A percentile compares a stretch with the other conserved stretches of the same genome.
phyloP scores from a whole-genome alignment of 352 stramenopile genomes.

The Aphanomyces cochlioides region DNA sequence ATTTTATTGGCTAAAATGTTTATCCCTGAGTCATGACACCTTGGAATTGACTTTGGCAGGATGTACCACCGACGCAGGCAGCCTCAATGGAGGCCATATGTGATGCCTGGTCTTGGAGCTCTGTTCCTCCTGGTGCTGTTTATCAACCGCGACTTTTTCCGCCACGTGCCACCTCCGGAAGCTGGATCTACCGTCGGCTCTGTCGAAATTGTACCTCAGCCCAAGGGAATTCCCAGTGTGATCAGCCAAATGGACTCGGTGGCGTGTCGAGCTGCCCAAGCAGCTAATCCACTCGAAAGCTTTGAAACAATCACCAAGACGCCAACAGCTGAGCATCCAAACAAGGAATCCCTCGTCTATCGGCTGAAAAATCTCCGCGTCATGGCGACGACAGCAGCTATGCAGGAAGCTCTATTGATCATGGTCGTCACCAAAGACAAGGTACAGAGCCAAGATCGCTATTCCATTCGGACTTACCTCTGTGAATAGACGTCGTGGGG shows the following conservation, averaged over 20 bases:
- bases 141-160: constrained; percentile 1
- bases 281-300: neutral
- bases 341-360: constrained; percentile 3
- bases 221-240: neutral
- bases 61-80: neutral
- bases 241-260: neutral
- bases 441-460: neutral
- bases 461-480: neutral
- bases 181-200: constrained; percentile 3
- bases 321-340: neutral
- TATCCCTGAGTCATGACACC: no score
- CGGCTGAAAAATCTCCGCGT: neutral
- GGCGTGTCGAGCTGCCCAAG: neutral
- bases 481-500: constrained; percentile 37
- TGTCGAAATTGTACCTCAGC: neutral
- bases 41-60: neutral
- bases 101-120: neutral
- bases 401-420: neutral
- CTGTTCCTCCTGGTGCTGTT: neutral
- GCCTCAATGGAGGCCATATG: neutral
- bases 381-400: neutral
- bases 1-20: no score
- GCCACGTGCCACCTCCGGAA: neutral
- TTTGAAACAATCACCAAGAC: constrained; percentile 9
- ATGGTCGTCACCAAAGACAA: constrained; percentile 16